phyloP scores from a whole-genome alignment of 805 yeast genomes.

The Tetrapisispora arboricola region DNA sequence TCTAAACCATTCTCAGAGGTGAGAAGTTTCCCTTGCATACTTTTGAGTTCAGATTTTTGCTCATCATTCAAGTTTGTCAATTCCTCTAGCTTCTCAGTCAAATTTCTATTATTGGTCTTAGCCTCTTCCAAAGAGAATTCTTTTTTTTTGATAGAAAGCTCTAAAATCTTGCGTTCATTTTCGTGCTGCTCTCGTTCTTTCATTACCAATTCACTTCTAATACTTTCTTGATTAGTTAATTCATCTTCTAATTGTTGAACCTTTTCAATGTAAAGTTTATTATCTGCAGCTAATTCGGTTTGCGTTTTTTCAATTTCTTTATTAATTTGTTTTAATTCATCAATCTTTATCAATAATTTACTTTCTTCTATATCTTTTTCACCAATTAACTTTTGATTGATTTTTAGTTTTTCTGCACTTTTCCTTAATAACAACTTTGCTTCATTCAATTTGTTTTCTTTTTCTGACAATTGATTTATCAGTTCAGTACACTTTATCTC shows the following conservation, averaged over 20 bases:
- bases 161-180: slow-evolving; percentile 21
- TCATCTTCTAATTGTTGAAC: slow-evolving; percentile 15
- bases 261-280: slow-evolving; percentile 10
- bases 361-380: slow-evolving; percentile 35
- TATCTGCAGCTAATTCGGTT: slow-evolving; percentile 13
- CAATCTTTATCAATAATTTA: slow-evolving; percentile 20
- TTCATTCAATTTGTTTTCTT: slow-evolving; percentile 23
- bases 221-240: slow-evolving; percentile 5
- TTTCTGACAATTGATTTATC: slow-evolving; percentile 17
- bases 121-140: slow-evolving; percentile 23
- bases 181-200: slow-evolving; percentile 41
- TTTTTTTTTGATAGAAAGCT: slow-evolving; percentile 10
- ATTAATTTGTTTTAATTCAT: slow-evolving; percentile 11
- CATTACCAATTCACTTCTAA: slow-evolving; percentile 38
- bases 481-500: slow-evolving; percentile 27
- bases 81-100: slow-evolving; percentile 46
- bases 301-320: slow-evolving; percentile 23
- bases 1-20: slow-evolving; percentile 29
- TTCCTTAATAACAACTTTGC: slow-evolving; percentile 29
- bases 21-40: slow-evolving; percentile 24
- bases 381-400: slow-evolving; percentile 38
- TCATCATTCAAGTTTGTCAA: slow-evolving; percentile 19
- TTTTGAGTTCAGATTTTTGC: slow-evolving; percentile 30
- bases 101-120: slow-evolving; percentile 16
- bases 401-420: slow-evolving; percentile 35